phyloP scores from a whole-genome alignment of 2,329 filamentous ascomycete genomes.

The Trichoderma sp. region DNA sequence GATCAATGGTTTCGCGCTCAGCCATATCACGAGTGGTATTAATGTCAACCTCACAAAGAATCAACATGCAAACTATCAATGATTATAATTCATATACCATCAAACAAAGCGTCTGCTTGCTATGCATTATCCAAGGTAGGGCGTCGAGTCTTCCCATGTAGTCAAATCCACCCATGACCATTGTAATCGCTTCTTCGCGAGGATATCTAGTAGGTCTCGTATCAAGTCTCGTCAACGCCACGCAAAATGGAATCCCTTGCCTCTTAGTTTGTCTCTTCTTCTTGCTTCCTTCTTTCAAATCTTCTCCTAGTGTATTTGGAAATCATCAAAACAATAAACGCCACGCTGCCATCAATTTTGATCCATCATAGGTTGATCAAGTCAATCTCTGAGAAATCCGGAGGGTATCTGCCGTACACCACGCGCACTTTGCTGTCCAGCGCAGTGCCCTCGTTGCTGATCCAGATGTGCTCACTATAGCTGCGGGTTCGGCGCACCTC shows the following conservation, averaged over 20 bases:
- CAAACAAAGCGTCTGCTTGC: background rate
- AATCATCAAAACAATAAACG: constrained; percentile 8
- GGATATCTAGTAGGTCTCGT: background rate
- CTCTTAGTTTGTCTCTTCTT: too few relatives aligned
- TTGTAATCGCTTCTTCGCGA: background rate
- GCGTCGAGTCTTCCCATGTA: too few relatives aligned
- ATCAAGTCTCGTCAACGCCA: constrained; percentile 15
- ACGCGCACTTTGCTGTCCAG: constrained; percentile 82
- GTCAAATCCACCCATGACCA: background rate
- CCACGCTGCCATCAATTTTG: constrained; percentile 1
- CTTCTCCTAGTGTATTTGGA: background rate
- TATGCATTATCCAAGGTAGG: background rate
- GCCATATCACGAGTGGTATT: background rate
- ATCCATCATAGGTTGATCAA: constrained; percentile 71
- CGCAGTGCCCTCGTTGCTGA: constrained; percentile 89
- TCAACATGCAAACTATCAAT: background rate
- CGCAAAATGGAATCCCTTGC: background rate
- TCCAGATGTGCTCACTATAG: constrained; percentile 82
- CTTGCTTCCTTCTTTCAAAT: background rate
- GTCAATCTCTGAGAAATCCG: constrained; percentile 87
- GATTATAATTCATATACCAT: background rate
- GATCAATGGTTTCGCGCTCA: background rate
- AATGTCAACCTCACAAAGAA: too few relatives aligned
- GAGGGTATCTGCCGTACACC: constrained; percentile 81
- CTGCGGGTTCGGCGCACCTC: constrained; percentile 78